A percentile compares a stretch with the other conserved stretches of the same genome.
Evolutionary conservation across 2,329 filamentous ascomycete genomes (phyloP).

Genomic region (Emmonsiellopsis sp.): DNA sequence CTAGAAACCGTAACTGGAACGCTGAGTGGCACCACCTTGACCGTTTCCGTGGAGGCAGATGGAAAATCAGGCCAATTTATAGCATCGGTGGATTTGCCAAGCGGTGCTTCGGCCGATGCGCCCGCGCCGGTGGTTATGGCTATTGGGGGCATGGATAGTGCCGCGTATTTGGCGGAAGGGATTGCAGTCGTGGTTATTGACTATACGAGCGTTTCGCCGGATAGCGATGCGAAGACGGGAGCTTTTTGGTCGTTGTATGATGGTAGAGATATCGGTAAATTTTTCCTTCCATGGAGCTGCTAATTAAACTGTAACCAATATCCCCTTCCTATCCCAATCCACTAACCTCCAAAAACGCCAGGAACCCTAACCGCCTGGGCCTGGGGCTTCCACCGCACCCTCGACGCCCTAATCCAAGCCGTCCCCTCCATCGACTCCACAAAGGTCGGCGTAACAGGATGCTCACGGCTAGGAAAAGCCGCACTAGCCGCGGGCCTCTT

Average conservation of each 20-base stretch:
- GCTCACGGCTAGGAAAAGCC: constrained; percentile 27
- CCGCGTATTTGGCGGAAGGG: constrained; percentile 37
- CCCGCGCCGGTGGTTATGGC: constrained; percentile 41
- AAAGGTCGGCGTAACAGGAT: constrained; percentile 26
- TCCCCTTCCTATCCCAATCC: too few relatives aligned
- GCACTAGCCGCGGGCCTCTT: constrained; percentile 26
- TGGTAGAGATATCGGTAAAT: constrained; percentile 32
- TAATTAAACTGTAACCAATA: too few relatives aligned
- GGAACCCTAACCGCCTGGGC: constrained; percentile 27
- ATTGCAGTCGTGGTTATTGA: constrained; percentile 44
- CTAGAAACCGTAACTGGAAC: constrained; percentile 40
- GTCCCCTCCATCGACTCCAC: constrained; percentile 28
- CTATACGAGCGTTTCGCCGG: constrained; percentile 39
- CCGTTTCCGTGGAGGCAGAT: constrained; percentile 35
- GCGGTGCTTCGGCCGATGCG: constrained; percentile 20
- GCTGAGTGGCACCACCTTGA: constrained; percentile 36
- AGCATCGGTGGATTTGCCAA: constrained; percentile 35
- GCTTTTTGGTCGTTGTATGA: constrained; percentile 43
- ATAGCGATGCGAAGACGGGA: constrained; percentile 41
- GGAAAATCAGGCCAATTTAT: constrained; percentile 38
- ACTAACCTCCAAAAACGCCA: constrained; percentile 7
- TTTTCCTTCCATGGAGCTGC: background rate
- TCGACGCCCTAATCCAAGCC: constrained; percentile 24
- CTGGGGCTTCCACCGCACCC: constrained; percentile 29
- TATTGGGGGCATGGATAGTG: constrained; percentile 42